Percentiles rank a stretch among this genome's conserved stretches.
Evolutionary conservation across 495 filamentous ascomycete genomes (phyloP).

Genomic region (Venustampulla echinocandica): DNA sequence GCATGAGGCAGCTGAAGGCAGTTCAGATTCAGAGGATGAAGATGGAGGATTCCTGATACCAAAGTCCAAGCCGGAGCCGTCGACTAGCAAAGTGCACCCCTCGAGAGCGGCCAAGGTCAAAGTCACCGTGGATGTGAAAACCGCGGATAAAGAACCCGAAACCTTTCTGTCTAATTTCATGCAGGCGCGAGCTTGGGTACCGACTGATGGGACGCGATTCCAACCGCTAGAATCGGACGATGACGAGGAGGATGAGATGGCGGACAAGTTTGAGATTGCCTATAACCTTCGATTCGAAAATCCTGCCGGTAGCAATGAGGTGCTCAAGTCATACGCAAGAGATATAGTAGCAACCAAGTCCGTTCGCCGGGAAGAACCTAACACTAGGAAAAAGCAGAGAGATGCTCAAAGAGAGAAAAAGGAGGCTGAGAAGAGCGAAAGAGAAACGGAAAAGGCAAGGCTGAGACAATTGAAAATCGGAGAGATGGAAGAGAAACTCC

Average conservation of each 20-base stretch:
- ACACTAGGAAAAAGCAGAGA: constrained; percentile 61
- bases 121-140: constrained; percentile 55
- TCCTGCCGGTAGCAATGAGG: constrained; percentile 72
- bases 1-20: constrained; percentile 48
- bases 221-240: constrained; percentile 88
- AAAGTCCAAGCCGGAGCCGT: constrained; percentile 28
- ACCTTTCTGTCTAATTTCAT: constrained; percentile 85
- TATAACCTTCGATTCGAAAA: constrained; percentile 97
- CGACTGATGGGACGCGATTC: constrained; percentile 46
- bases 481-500: constrained; percentile 73
- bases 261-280: constrained; percentile 83
- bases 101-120: constrained; percentile 31
- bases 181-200: constrained; percentile 79
- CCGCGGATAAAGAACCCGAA: constrained; percentile 85
- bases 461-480: constrained; percentile 81
- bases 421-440: constrained; percentile 66
- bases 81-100: constrained; percentile 33
- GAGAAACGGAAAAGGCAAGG: constrained; percentile 73
- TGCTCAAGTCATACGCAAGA: constrained; percentile 77
- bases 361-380: constrained; percentile 75
- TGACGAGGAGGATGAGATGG: constrained; percentile 68
- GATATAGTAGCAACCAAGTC: constrained; percentile 70
- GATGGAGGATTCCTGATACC: constrained; percentile 64
- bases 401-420: constrained; percentile 68
- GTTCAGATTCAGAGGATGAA: constrained; percentile 43